These are phyloP conservation scores for Phytophthora parvispora DNA, from an alignment of 352 stramenopile genomes.

Conservation along the genomic window DNA sequence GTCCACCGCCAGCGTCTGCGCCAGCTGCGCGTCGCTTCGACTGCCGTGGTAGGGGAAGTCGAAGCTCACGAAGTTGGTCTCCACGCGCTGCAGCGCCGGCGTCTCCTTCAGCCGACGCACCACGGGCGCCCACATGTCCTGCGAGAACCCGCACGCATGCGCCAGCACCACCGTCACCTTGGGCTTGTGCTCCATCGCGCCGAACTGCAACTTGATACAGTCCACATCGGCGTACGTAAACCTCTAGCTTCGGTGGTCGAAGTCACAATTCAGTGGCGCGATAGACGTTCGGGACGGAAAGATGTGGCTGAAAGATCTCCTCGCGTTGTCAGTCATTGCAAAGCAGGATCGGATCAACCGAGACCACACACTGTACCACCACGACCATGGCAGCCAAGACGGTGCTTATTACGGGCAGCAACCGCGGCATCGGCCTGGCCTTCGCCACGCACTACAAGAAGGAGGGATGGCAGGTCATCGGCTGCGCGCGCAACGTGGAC, in stretches of 20 bases:
- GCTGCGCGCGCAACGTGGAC: conserved; percentile 31
- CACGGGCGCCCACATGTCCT: conserved; percentile 53
- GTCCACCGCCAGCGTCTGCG: conserved; percentile 28
- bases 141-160: conserved; percentile 50
- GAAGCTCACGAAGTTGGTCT: conserved; percentile 38
- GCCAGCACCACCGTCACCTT: conserved; percentile 46
- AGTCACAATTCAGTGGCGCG: conserved; percentile 3
- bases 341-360: background rate
- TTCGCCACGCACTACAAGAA: conserved; percentile 39
- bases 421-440: conserved; percentile 39
- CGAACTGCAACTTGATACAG: background rate
- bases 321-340: background rate
- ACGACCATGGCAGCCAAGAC: conserved; percentile 39
- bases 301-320: conserved; percentile 1
- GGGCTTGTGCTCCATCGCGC: conserved; percentile 4
- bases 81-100: conserved; percentile 21
- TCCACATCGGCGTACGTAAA: background rate
- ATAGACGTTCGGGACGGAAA: background rate
- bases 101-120: conserved; percentile 28
- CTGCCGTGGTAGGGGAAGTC: conserved; percentile 50
- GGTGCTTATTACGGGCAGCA: conserved; percentile 40
- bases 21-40: conserved; percentile 20
- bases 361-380: background rate
- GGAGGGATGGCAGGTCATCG: conserved; percentile 44
- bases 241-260: too few species aligned